These are phyloP conservation scores for Fonsecaea nubica DNA, from an alignment of 2,329 filamentous ascomycete genomes.

Conservation along the genomic window DNA sequence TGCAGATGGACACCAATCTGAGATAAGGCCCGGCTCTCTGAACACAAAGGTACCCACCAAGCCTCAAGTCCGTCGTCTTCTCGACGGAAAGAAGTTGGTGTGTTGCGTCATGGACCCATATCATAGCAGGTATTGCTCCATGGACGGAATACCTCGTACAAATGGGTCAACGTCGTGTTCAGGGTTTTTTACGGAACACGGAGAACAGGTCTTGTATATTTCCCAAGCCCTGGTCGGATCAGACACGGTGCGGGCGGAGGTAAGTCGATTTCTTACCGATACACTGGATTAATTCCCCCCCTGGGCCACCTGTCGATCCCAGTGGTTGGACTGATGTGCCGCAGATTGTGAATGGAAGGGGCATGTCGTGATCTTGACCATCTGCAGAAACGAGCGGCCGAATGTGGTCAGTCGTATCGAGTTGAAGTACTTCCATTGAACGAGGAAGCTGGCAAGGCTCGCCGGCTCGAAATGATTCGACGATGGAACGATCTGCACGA, in stretches of 20 bases:
- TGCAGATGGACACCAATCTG: background rate
- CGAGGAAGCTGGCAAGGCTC: constrained; percentile 1
- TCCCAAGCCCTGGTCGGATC: background rate
- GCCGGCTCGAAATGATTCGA: background rate
- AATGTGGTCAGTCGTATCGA: background rate
- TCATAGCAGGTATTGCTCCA: background rate
- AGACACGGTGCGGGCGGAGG: background rate
- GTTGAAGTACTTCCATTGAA: background rate
- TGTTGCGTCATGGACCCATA: background rate
- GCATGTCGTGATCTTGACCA: background rate
- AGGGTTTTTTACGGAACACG: background rate
- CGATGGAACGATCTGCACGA: background rate
- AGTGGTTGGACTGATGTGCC: background rate
- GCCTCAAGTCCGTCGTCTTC: background rate
- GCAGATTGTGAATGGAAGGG: background rate
- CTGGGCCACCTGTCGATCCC: background rate
- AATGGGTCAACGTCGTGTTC: background rate
- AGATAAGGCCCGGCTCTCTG: background rate
- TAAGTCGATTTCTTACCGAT: background rate
- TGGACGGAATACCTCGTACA: background rate
- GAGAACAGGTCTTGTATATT: background rate
- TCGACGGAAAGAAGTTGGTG: background rate
- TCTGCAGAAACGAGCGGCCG: background rate
- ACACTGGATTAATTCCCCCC: background rate
- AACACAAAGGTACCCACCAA: background rate